Evolutionary conservation across 2,329 filamentous ascomycete genomes (phyloP).

Genomic region (Neophaeococcomyces aloes): DNA sequence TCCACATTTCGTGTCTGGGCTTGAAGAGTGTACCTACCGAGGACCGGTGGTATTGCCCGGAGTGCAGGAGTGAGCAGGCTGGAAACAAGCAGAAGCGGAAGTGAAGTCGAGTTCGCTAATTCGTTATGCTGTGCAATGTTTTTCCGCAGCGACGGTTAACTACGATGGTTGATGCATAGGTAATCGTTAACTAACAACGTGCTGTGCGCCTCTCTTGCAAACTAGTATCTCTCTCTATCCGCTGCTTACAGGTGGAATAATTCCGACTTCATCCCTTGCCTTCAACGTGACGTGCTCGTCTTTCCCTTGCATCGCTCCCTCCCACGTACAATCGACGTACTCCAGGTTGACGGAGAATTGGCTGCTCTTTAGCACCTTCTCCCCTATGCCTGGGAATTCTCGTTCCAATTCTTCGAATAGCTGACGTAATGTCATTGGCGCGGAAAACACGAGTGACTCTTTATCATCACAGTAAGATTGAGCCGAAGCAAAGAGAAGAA

Average conservation of each 20-base stretch:
- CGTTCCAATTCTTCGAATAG: constrained; percentile 32
- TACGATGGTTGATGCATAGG: neutral
- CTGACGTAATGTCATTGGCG: constrained; percentile 29
- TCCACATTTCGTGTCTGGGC: constrained; percentile 55
- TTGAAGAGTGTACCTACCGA: constrained; percentile 49
- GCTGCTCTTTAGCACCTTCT: constrained; percentile 31
- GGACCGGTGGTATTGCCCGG: constrained; percentile 47
- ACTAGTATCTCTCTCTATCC: constrained; percentile 23
- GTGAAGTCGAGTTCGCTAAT: neutral
- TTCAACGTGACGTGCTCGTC: constrained; percentile 24
- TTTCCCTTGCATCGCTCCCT: constrained; percentile 9
- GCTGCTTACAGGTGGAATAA: constrained; percentile 40
- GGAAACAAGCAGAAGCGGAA: constrained; percentile 6
- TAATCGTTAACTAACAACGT: neutral
- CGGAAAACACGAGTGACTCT: constrained; percentile 30
- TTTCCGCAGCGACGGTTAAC: neutral
- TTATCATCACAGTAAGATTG: constrained; percentile 32
- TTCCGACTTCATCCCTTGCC: constrained; percentile 33
- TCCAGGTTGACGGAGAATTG: constrained; percentile 34
- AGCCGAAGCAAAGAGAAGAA: constrained; percentile 38
- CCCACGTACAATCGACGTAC: constrained; percentile 31
- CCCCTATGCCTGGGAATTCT: constrained; percentile 32
- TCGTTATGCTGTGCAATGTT: neutral
- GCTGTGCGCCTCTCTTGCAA: neutral
- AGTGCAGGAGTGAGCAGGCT: constrained; percentile 28